phyloP scores from a whole-genome alignment of 495 filamentous ascomycete genomes.

The Geoglossum glabrum region DNA sequence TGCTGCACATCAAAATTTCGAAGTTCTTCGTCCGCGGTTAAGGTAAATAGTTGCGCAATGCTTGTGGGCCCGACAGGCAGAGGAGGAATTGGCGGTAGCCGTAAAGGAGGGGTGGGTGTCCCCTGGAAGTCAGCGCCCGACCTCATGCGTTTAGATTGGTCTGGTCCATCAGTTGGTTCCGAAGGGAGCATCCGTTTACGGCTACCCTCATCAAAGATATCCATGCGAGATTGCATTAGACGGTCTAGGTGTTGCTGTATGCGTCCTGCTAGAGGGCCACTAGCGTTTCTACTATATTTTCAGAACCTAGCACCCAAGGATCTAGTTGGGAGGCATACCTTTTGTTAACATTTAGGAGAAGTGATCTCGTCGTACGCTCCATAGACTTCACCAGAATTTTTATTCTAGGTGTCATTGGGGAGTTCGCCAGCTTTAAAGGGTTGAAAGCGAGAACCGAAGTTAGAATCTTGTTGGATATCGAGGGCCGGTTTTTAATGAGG shows the following conservation, averaged over 20 bases:
- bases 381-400: conserved; percentile 78
- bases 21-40: conserved; percentile 52
- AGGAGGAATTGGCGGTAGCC: conserved; percentile 32
- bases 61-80: conserved; percentile 54
- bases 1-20: conserved; percentile 65
- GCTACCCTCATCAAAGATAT: conserved; percentile 54
- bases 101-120: conserved; percentile 24
- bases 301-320: conserved; percentile 3
- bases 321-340: conserved; percentile 29
- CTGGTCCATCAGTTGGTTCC: conserved; percentile 47
- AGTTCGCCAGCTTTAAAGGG: conserved; percentile 56
- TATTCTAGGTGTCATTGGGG: conserved; percentile 53
- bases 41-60: conserved; percentile 60
- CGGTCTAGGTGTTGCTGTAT: conserved; percentile 72
- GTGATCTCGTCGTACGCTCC: conserved; percentile 69
- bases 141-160: conserved; percentile 48
- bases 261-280: conserved; percentile 40
- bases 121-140: conserved; percentile 30
- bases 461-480: conserved; percentile 66
- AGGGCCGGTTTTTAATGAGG: conserved; percentile 60
- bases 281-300: conserved; percentile 36
- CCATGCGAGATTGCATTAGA: conserved; percentile 48
- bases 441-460: conserved; percentile 78
- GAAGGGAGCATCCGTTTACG: conserved; percentile 53
- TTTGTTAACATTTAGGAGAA: conserved; percentile 63